A percentile compares a stretch with the other conserved stretches of the same genome.
phyloP scores from a whole-genome alignment of 2,329 filamentous ascomycete species.

The Daldinia eschscholtzii region DNA sequence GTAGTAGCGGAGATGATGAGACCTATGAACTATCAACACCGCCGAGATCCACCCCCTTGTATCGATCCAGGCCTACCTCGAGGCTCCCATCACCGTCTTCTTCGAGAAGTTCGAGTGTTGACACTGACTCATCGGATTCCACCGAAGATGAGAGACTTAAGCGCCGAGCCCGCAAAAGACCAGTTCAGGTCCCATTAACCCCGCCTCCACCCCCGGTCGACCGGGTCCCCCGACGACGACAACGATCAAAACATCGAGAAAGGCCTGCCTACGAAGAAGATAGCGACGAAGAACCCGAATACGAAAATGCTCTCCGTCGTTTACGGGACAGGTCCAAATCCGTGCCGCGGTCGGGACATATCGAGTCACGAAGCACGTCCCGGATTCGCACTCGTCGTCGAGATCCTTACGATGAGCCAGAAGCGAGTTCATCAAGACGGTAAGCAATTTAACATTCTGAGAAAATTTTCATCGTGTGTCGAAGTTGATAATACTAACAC shows the following conservation, averaged over 20 bases:
- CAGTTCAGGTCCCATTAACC: conserved; percentile 39
- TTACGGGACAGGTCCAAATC: conserved; percentile 41
- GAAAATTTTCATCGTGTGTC: background rate
- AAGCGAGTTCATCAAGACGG: conserved; percentile 50
- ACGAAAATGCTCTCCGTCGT: conserved; percentile 31
- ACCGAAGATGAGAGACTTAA: conserved; percentile 52
- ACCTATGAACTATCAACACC: conserved; percentile 44
- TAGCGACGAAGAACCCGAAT: conserved; percentile 29
- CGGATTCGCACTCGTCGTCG: conserved; percentile 43
- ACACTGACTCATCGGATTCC: conserved; percentile 55
- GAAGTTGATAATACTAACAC: conserved; percentile 29
- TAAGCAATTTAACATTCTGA: conserved; percentile 29
- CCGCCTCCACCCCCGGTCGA: conserved; percentile 41
- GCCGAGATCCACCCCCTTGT: conserved; percentile 54
- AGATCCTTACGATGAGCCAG: conserved; percentile 46
- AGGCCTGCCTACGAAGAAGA: conserved; percentile 37
- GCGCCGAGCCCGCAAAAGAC: conserved; percentile 43
- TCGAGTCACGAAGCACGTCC: conserved; percentile 48
- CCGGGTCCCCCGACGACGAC: conserved; percentile 34
- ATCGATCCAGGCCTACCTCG: conserved; percentile 56
- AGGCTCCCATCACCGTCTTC: conserved; percentile 54
- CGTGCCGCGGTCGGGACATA: conserved; percentile 44
- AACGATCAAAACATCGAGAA: conserved; percentile 33
- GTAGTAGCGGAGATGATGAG: conserved; percentile 41
- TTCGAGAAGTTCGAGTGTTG: conserved; percentile 56